Evolutionary conservation across 1,139 yeast species (phyloP), one percentile per base, ranked within the genome.

Genomic region (Taphrina betulina): DNA sequence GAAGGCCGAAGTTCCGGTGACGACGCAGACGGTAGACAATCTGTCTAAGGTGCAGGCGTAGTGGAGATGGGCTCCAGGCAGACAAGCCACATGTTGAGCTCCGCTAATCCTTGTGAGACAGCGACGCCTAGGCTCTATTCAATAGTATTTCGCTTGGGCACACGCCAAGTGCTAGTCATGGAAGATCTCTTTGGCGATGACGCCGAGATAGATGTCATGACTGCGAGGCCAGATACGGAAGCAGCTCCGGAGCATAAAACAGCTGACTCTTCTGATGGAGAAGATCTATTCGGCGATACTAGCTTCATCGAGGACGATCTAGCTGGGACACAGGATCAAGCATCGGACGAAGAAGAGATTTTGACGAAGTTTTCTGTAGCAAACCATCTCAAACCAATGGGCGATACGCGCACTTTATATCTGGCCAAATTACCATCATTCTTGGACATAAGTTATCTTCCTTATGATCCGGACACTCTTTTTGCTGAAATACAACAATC

Each of bases 121-220:
- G n/a, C n/a, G n/a, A n/a, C n/a, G n/a, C n/a, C n/a, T n/a, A n/a
- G n/a, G n/a, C n/a, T n/a, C n/a, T n/a, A n/a, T n/a, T n/a, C n/a
- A n/a, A n/a, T n/a, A n/a, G n/a, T n/a, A n/a, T n/a, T n/a, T n/a
- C n/a, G n/a, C n/a, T n/a, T n/a, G n/a, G n/a, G n/a, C n/a, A n/a
- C n/a, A n/a, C n/a, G n/a, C n/a, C n/a, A n/a, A n/a, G n/a, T n/a
- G n/a, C n/a, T 14, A 12, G 16, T 34, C n/a, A 14, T 31, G 17
- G 51, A 35, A 5, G 53, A 48, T 23, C 16, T 48, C n/a, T 48
- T 48, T 22, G 53, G 53, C 12, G 53, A 48, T 22, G 53, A 35
- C 2, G 52, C n/a, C 14, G 52, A 35, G 5, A 35, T 16, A 2
- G 42, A 17, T 19, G 12, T 26, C 23, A 24, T n/a, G 20, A 23